phyloP scores from a whole-genome alignment of 2,329 filamentous ascomycete genomes.

The Cyphellophora europaea region DNA sequence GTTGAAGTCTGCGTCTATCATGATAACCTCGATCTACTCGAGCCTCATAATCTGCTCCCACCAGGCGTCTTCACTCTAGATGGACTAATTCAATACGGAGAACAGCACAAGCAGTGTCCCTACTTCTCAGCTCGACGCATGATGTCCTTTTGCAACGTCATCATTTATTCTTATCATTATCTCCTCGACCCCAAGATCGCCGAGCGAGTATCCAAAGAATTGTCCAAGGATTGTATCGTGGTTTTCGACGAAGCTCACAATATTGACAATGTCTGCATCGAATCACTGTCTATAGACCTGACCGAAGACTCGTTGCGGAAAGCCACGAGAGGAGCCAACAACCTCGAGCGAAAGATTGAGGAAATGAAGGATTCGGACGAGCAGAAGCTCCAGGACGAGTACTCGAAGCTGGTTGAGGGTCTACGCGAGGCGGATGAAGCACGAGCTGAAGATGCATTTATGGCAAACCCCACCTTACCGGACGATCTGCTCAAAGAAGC shows the following conservation, averaged over 20 bases:
- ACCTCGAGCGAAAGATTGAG: constrained; percentile 79
- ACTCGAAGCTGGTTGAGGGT: constrained; percentile 88
- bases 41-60: constrained; percentile 88
- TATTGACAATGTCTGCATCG: constrained; percentile 98
- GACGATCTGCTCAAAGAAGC: constrained; percentile 93
- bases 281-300: constrained; percentile 90
- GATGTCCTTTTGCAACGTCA: constrained; percentile 99
- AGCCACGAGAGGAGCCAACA: constrained; percentile 81
- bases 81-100: constrained; percentile 76
- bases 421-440: constrained; percentile 80
- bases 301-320: constrained; percentile 90
- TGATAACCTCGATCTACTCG: constrained; percentile 90
- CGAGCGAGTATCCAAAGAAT: constrained; percentile 84
- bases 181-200: constrained; percentile 96
- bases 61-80: constrained; percentile 95
- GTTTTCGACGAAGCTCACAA: constrained; percentile 99
- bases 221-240: constrained; percentile 96
- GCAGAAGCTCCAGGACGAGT: constrained; percentile 88
- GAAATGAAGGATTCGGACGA: constrained; percentile 96
- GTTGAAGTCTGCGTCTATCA: constrained; percentile 94
- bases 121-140: constrained; percentile 95
- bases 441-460: constrained; percentile 88
- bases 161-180: constrained; percentile 99
- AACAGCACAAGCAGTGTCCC: constrained; percentile 92
- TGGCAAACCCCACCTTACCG: constrained; percentile 88